Base-by-base conservation (phyloP, 768 basidiomycete genomes). In the Collybiopsis luxurians region DNA sequence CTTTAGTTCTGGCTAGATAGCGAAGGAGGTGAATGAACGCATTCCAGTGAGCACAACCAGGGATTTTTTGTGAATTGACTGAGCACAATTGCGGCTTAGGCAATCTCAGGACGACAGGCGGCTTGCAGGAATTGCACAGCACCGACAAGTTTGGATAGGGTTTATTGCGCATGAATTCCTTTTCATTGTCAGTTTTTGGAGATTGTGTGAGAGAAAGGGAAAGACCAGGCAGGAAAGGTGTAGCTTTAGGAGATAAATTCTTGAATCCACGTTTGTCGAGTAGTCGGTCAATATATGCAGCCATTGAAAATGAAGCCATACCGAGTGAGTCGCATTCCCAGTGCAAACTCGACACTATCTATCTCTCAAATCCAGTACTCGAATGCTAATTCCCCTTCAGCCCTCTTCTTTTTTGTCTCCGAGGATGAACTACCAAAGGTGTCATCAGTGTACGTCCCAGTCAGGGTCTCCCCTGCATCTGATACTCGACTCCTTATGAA, bases 391-490 rank as follows among this genome's bases (percentile, higher is more conserved):
- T 60, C 55, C 21, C 13, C 10, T 47, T 56, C 56, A 6, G 55
- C 59, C 48, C 15, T 15, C 19, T 31, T 26, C 12, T 28, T 44
- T 4, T 51, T 58, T 27, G 47, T 57, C 13, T 7, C n/a, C 4
- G 45, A 46, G 0, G 43, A 58, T 7, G 60, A 58, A n/a, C 28
- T 26, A 2, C 51, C 60, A 5, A 45, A n/a, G 4, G 43, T 56
- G 30, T 59, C 60, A 30, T 61, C 57, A 3, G 57, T 59, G 12
- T 58, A 55, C 1, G 42, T 55, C 10, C 57, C 53, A 23, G 53
- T 55, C 11, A 59, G 44, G 10, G 60, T 61, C 30, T 38, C 43
- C 38, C 42, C 52, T 31, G 4, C 2, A 17, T 53, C 47, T 11
- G 46, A 28, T 15, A 34, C 10, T 31, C 42, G 17, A 48, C 26